A percentile compares a stretch with the other conserved stretches of the same genome.
phyloP scores from a whole-genome alignment of 1,284 basidiomycete genomes.

The Fomitopsis pinicola region DNA sequence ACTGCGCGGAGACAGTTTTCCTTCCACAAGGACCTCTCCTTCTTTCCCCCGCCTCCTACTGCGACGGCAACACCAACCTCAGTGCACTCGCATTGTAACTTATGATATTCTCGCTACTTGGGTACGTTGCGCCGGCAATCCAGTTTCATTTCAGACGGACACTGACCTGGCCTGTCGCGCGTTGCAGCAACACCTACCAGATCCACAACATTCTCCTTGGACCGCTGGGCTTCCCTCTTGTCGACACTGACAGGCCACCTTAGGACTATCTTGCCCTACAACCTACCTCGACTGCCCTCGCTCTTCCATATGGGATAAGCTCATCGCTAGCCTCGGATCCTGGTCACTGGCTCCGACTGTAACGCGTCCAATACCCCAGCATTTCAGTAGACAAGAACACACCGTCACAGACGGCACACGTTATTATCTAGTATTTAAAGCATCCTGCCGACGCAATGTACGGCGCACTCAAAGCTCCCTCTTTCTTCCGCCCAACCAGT shows the following conservation, averaged over 20 bases:
- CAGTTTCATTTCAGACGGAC: neutral
- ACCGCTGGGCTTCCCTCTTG: constrained; percentile 54
- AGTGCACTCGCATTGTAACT: constrained; percentile 12
- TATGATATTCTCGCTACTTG: constrained; percentile 22
- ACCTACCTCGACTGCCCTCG: constrained; percentile 2
- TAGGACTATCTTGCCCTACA: constrained; percentile 36
- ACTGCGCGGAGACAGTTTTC: constrained; percentile 12
- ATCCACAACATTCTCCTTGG: constrained; percentile 58
- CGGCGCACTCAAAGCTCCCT: constrained; percentile 63
- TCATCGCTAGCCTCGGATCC: constrained; percentile 29
- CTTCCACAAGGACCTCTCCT: constrained; percentile 18
- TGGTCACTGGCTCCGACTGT: constrained; percentile 31
- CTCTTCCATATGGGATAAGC: constrained; percentile 62
- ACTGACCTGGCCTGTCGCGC: constrained; percentile 6
- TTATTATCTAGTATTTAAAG: constrained; percentile 12
- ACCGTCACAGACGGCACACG: neutral
- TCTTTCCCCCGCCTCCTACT: constrained; percentile 10
- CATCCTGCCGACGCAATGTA: constrained; percentile 34
- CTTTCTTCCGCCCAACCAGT: constrained; percentile 60
- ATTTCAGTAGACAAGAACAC: constrained; percentile 1
- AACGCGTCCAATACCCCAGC: constrained; percentile 8
- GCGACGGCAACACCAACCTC: constrained; percentile 9
- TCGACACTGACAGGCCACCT: constrained; percentile 75
- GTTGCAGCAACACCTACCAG: constrained; percentile 37
- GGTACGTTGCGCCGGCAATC: constrained; percentile 15